Evolutionary conservation across 768 basidiomycete species (phyloP).

Genomic region (Collybia sp.): DNA sequence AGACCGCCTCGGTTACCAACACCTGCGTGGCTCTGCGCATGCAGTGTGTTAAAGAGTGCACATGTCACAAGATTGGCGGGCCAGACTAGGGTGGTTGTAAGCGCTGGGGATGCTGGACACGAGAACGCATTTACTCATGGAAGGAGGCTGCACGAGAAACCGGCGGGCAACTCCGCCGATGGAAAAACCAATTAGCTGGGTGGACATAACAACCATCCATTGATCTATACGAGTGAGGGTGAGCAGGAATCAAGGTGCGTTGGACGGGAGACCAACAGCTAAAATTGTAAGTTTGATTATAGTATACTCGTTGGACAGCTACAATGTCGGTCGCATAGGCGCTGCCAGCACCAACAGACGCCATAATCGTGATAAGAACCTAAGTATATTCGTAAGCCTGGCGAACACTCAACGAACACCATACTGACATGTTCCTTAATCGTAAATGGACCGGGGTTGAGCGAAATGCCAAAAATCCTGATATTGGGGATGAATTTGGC

Average conservation of each 20-base stretch:
- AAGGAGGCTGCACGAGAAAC: conserved; percentile 71
- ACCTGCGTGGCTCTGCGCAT: conserved; percentile 67
- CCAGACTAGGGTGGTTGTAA: conserved; percentile 54
- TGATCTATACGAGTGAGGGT: conserved; percentile 42
- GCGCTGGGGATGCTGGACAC: background rate
- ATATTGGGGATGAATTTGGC: conserved; percentile 48
- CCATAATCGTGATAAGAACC: conserved; percentile 56
- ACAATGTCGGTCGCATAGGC: conserved; percentile 77
- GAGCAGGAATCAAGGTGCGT: background rate
- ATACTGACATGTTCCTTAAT: conserved; percentile 68
- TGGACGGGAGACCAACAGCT: conserved; percentile 33
- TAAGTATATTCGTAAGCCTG: conserved; percentile 9
- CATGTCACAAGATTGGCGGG: conserved; percentile 72
- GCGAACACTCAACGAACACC: conserved; percentile 24
- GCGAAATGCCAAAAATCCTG: conserved; percentile 42
- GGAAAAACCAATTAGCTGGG: conserved; percentile 79
- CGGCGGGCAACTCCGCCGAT: conserved; percentile 69
- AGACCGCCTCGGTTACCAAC: conserved; percentile 61
- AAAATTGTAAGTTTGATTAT: conserved; percentile 59
- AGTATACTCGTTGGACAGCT: conserved; percentile 73
- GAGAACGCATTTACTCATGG: conserved; percentile 48
- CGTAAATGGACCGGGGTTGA: conserved; percentile 69
- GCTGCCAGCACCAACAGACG: conserved; percentile 33
- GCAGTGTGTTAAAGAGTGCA: conserved; percentile 76
- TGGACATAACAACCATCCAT: conserved; percentile 75